Percentiles rank a stretch among this genome's conserved stretches.
Evolutionary conservation across 495 filamentous ascomycete species (phyloP).

Genomic region (Tirmania nivea): DNA sequence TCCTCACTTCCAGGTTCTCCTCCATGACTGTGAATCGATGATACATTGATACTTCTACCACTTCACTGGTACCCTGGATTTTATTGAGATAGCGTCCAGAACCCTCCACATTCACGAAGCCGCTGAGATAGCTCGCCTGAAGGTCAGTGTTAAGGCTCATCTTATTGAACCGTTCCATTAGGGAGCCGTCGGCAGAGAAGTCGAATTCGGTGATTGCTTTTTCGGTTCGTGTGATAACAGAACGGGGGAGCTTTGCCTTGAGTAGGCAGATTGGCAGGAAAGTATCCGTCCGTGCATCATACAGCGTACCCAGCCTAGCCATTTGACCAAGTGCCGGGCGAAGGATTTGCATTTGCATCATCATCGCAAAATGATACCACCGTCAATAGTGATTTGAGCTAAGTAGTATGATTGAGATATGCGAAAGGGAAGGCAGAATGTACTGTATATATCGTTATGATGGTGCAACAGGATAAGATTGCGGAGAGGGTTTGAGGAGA

Average conservation of each 20-base stretch:
- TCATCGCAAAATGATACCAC: too few relatives aligned
- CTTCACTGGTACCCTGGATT: background rate
- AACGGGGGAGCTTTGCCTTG: slow-evolving; percentile 1
- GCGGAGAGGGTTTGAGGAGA: too few relatives aligned
- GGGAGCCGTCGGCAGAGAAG: slow-evolving; percentile 3
- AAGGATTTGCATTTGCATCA: slow-evolving; percentile 1
- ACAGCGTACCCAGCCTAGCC: slow-evolving; percentile 9
- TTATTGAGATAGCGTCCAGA: slow-evolving; percentile 10
- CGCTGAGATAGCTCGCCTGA: slow-evolving; percentile 9
- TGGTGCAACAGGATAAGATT: too few relatives aligned
- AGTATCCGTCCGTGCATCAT: slow-evolving; percentile 10
- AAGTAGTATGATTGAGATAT: too few relatives aligned
- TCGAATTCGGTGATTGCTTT: background rate
- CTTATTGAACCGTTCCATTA: slow-evolving; percentile 7
- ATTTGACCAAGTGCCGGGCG: slow-evolving; percentile 12
- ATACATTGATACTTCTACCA: slow-evolving; percentile 6
- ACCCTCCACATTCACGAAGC: slow-evolving; percentile 4
- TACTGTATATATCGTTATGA: too few relatives aligned
- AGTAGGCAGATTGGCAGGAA: slow-evolving; percentile 7
- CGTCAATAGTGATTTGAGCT: too few relatives aligned
- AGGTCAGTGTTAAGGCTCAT: slow-evolving; percentile 8
- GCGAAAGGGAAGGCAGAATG: too few relatives aligned
- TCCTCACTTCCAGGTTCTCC: slow-evolving; percentile 9
- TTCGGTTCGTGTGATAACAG: background rate
- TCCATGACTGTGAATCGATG: slow-evolving; percentile 3